phyloP scores from a whole-genome alignment of 192 early-diverging fungal genomes.

The Oehlia diaphana region DNA sequence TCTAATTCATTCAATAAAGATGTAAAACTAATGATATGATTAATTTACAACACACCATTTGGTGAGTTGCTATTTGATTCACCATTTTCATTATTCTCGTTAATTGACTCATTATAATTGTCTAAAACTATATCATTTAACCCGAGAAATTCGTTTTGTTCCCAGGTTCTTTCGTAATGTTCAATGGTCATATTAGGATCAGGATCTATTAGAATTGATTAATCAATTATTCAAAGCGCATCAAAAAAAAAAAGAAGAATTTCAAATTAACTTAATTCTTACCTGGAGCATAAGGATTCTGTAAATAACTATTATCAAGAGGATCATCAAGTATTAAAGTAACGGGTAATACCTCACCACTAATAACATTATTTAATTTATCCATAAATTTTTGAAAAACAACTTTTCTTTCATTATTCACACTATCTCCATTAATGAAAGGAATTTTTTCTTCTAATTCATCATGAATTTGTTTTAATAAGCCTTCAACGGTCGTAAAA shows the following conservation, averaged over 20 bases:
- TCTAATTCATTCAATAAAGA: no score
- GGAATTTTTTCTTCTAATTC: conserved; percentile 70
- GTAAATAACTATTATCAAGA: conserved; percentile 84
- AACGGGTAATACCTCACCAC: conserved; percentile 47
- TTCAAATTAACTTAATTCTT: neutral
- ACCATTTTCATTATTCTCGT: neutral
- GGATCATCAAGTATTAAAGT: conserved; percentile 86
- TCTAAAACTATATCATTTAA: conserved; percentile 87
- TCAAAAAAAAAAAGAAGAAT: neutral
- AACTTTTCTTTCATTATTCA: conserved; percentile 46
- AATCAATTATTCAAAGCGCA: neutral
- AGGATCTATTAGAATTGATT: conserved; percentile 49
- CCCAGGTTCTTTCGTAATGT: conserved; percentile 82
- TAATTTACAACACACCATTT: no score
- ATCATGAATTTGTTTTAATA: conserved; percentile 84
- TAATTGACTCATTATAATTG: conserved; percentile 51
- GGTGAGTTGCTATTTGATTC: no score
- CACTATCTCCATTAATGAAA: conserved; percentile 75
- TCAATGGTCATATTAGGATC: conserved; percentile 94
- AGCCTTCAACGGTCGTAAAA: conserved; percentile 94
- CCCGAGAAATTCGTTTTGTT: conserved; percentile 86
- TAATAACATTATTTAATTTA: conserved; percentile 65
- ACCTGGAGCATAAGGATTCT: conserved; percentile 88
- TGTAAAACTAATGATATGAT: no score
- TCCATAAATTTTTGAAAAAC: conserved; percentile 70